These are phyloP conservation scores for Moricandia moricandioides DNA, from an alignment of 345 rosid genomes.

Conservation along the genomic window DNA sequence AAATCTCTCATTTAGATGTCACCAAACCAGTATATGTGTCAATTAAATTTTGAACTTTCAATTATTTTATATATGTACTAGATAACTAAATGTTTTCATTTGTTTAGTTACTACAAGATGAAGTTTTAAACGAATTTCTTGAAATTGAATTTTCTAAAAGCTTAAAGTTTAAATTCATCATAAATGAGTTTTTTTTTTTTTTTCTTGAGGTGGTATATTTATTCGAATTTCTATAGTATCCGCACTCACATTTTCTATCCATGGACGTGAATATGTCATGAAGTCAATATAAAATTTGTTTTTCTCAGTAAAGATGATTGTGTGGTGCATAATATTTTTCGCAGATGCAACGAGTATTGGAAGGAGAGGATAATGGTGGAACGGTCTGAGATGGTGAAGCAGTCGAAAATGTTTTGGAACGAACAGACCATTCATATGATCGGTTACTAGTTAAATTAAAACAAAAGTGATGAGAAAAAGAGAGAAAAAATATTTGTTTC, in stretches of 20 bases:
- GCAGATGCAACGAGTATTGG: conserved; percentile 76
- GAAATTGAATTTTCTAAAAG: not conserved
- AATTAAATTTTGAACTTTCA: not conserved
- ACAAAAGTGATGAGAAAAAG: not conserved
- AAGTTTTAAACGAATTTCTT: not conserved
- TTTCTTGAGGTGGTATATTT: not conserved
- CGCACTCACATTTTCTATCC: not conserved
- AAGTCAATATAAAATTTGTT: not conserved
- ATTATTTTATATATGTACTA: not conserved
- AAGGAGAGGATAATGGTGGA: conserved; percentile 56
- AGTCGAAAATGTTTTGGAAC: conserved; percentile 73
- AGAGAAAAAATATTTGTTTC: not conserved
- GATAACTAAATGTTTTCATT: not conserved
- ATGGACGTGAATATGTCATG: not conserved
- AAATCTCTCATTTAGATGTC: conserved; percentile 4
- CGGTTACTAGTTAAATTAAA: conserved; percentile 44
- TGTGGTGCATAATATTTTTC: not conserved
- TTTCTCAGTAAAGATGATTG: not conserved
- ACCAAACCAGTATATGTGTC: not conserved
- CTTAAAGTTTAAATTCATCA: not conserved
- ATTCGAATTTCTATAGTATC: not conserved
- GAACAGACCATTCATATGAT: conserved; percentile 54
- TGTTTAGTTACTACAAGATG: not conserved
- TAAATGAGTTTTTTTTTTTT: not conserved
- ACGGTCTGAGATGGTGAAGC: conserved; percentile 68